Evolutionary conservation across 805 yeast species (phyloP), one percentile per base, ranked within the genome.

Genomic region (Millerozyma acaciae): DNA sequence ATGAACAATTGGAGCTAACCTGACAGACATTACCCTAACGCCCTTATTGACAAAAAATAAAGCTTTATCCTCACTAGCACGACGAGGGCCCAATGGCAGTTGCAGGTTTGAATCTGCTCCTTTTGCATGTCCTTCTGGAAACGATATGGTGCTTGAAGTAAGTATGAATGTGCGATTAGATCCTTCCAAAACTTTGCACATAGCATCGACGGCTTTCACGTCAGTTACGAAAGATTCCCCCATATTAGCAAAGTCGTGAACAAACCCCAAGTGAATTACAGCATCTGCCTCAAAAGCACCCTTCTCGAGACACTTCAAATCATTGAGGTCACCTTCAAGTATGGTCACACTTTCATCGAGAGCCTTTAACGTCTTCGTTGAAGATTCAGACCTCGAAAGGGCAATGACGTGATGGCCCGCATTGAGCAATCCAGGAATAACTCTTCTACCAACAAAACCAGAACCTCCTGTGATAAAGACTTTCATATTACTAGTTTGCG

Each of bases 381-480:
- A 45, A 4, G 35, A n/a, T 2, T 48, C 52, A 2, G 64, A 56
- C 43, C 68, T 53, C 3, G 60, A 57, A 13, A 62, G 39, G 3
- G 51, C 68, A n/a, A 42, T 16, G 5, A 63, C 56, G 9, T 39
- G 27, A 30, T 59, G 53, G 4, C 59, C 62, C 4, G 39, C 26
- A 3, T 34, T 26, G 8, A 50, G 20, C 8, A 61, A 36, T 15
- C 42, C 50, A 16, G 47, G 28, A 16, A 48, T 37, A 12, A 54
- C 45, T 2, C 35, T 34, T 0, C 47, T 21, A 1, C 68, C 69
- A 26, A 61, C 42, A 33, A 48, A 60, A 0, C 68, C 66, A 4
- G 62, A 40, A 15, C 48, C 67, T 21, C 68, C 66, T 13, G 68
- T 60, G 20, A 62, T 48, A 42, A 61, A 60, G n/a, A 49, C 46